phyloP scores from a whole-genome alignment of 1,139 yeast genomes.

The Yamadazyma triangularis region DNA sequence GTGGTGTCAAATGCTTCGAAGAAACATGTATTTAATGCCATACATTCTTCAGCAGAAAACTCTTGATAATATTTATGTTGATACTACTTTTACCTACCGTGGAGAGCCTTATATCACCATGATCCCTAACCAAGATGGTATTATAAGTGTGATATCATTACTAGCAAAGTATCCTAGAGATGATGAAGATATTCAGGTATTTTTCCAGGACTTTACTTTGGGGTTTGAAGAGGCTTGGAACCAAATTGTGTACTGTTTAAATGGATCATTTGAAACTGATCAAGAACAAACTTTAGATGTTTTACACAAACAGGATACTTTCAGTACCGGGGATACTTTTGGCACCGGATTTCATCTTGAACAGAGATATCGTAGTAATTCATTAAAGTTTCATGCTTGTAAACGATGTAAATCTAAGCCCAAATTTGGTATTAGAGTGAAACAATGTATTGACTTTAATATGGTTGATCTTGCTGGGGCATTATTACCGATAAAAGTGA shows the following conservation, averaged over 20 bases:
- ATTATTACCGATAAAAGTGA: constrained; percentile 21
- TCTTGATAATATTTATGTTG: constrained; percentile 49
- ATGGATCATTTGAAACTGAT: constrained; percentile 12
- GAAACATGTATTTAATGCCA: constrained; percentile 40
- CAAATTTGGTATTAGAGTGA: constrained; percentile 20
- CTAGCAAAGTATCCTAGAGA: constrained; percentile 40
- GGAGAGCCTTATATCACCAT: constrained; percentile 47
- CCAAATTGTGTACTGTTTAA: constrained; percentile 27
- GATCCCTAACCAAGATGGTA: constrained; percentile 39
- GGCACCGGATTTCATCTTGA: background rate
- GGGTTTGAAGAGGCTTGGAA: constrained; percentile 60
- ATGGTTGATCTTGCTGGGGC: constrained; percentile 29
- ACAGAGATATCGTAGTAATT: background rate
- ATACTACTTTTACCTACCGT: constrained; percentile 52
- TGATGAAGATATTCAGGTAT: constrained; percentile 35
- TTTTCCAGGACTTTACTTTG: constrained; percentile 35
- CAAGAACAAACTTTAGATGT: background rate
- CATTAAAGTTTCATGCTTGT: constrained; percentile 2
- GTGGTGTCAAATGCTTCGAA: constrained; percentile 40
- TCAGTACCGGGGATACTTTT: background rate
- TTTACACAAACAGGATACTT: background rate
- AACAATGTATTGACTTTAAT: constrained; percentile 40
- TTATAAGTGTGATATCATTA: constrained; percentile 26
- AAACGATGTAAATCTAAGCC: constrained; percentile 1
- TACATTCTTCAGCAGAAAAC: constrained; percentile 30